A percentile compares a stretch with the other conserved stretches of the same genome.
These are phyloP conservation scores for Euphorbia tirucalli DNA, from an alignment of 345 rosid species.

Conservation along the genomic window DNA sequence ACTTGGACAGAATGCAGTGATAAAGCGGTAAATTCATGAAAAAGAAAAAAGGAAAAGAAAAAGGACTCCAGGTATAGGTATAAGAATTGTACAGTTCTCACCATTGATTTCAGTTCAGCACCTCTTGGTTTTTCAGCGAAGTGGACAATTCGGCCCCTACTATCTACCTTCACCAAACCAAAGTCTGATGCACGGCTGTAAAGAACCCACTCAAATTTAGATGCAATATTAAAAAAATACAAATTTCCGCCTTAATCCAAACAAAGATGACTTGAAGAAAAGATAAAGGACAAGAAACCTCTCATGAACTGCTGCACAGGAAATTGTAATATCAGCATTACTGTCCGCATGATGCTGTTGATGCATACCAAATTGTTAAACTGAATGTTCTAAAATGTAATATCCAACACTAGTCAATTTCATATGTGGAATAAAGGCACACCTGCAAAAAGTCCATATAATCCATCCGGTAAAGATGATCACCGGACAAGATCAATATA, in stretches of 20 bases:
- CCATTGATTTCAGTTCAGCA: slow-evolving; percentile 75
- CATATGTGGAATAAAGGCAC: not conserved
- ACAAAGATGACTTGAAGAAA: slow-evolving; percentile 2
- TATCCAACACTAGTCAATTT: not conserved
- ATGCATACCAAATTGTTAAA: slow-evolving; percentile 28
- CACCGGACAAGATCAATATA: slow-evolving; percentile 76
- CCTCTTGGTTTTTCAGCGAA: slow-evolving; percentile 89
- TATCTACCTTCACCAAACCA: slow-evolving; percentile 80
- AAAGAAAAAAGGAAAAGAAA: not conserved
- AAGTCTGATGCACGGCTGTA: slow-evolving; percentile 87
- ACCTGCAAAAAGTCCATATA: slow-evolving; percentile 88
- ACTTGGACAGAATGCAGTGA: not conserved
- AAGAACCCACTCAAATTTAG: slow-evolving; percentile 18
- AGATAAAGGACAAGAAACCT: slow-evolving; percentile 44
- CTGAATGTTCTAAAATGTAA: not conserved
- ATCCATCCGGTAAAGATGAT: slow-evolving; percentile 90
- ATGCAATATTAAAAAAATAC: slow-evolving; percentile 1
- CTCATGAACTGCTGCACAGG: slow-evolving; percentile 64
- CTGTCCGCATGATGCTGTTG: slow-evolving; percentile 73
- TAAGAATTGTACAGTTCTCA: slow-evolving; percentile 28
- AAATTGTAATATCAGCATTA: slow-evolving; percentile 78
- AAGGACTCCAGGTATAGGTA: not conserved
- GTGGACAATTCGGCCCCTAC: slow-evolving; percentile 59
- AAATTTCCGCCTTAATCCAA: not conserved
- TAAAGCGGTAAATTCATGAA: not conserved